These are phyloP conservation scores for Aspergillus cejpii DNA, from an alignment of 2,329 filamentous ascomycete genomes.

Conservation along the genomic window DNA sequence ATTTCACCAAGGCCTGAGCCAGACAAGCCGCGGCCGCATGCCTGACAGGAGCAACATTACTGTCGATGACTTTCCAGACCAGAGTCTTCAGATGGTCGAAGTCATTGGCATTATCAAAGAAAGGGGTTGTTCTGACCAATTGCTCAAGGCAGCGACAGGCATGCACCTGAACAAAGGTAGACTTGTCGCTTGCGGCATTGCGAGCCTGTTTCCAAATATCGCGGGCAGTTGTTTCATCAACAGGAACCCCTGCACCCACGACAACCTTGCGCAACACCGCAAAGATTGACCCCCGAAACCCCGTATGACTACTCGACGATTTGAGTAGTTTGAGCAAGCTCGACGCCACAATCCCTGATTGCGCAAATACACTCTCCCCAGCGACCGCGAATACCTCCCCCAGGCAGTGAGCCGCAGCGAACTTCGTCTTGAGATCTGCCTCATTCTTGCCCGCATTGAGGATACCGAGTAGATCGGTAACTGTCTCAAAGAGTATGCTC, in stretches of 20 bases:
- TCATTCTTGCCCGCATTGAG: constrained; percentile 70
- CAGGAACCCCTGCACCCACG: constrained; percentile 64
- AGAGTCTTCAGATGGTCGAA: constrained; percentile 81
- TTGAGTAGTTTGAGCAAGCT: constrained; percentile 75
- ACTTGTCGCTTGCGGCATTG: constrained; percentile 73
- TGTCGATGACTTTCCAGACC: constrained; percentile 83
- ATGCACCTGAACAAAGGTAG: constrained; percentile 67
- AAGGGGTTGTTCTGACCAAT: constrained; percentile 64
- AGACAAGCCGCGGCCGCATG: constrained; percentile 82
- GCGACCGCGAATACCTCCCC: constrained; percentile 87
- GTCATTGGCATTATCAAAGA: constrained; percentile 81
- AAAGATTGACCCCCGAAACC: constrained; percentile 72
- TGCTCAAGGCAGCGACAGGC: constrained; percentile 73
- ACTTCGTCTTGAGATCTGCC: constrained; percentile 69
- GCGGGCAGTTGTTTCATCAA: constrained; percentile 78
- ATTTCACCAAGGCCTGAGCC: constrained; percentile 74
- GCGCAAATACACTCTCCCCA: constrained; percentile 81
- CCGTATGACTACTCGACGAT: constrained; percentile 68
- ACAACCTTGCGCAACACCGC: constrained; percentile 68
- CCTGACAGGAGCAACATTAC: constrained; percentile 64
- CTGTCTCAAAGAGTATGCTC: constrained; percentile 86
- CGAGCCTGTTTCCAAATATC: constrained; percentile 91
- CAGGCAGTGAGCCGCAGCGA: constrained; percentile 79
- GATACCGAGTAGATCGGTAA: constrained; percentile 76
- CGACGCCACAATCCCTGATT: constrained; percentile 68